Evolutionary conservation across 345 rosid species (phyloP).

Genomic region (Rhodamnia argentea): DNA sequence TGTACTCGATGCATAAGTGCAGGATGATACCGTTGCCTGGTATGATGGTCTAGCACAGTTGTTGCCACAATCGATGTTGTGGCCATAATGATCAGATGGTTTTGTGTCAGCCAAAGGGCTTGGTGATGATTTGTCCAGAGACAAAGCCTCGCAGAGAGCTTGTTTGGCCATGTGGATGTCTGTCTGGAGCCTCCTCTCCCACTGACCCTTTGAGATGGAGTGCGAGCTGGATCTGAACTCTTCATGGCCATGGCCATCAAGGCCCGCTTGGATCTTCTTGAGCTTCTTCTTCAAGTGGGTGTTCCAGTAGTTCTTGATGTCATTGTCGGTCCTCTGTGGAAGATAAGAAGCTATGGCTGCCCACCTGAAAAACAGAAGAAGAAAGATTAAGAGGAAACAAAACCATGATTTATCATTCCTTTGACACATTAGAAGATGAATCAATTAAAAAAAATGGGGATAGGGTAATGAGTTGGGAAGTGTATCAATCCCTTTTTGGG

Average conservation of each 20-base stretch:
- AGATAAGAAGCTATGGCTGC: slow-evolving; percentile 98
- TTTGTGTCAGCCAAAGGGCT: slow-evolving; percentile 1
- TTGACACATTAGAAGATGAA: neutral
- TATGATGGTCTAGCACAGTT: neutral
- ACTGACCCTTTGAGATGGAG: slow-evolving; percentile 54
- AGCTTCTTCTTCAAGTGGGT: slow-evolving; percentile 86
- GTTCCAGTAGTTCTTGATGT: slow-evolving; percentile 92
- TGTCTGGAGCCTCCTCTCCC: slow-evolving; percentile 88
- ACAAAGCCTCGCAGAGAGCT: slow-evolving; percentile 76
- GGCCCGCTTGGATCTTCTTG: slow-evolving; percentile 34
- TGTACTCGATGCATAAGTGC: slow-evolving; percentile 8
- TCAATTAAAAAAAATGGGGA: neutral
- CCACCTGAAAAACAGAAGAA: slow-evolving; percentile 46
- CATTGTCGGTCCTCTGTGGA: slow-evolving; percentile 94
- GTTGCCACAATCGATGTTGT: neutral
- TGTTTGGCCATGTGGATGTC: slow-evolving; percentile 78
- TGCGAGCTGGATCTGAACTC: slow-evolving; percentile 23
- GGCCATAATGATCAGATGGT: neutral
- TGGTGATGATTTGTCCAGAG: slow-evolving; percentile 33
- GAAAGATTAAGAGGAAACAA: neutral
- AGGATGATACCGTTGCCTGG: neutral
- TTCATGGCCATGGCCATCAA: slow-evolving; percentile 15
- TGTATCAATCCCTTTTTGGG: neutral
- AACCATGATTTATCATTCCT: neutral
- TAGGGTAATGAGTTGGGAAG: neutral